Evolutionary conservation across 768 basidiomycete genomes (phyloP), one percentile per base, ranked within the genome.

Genomic region (Phaffia tasmanica): DNA sequence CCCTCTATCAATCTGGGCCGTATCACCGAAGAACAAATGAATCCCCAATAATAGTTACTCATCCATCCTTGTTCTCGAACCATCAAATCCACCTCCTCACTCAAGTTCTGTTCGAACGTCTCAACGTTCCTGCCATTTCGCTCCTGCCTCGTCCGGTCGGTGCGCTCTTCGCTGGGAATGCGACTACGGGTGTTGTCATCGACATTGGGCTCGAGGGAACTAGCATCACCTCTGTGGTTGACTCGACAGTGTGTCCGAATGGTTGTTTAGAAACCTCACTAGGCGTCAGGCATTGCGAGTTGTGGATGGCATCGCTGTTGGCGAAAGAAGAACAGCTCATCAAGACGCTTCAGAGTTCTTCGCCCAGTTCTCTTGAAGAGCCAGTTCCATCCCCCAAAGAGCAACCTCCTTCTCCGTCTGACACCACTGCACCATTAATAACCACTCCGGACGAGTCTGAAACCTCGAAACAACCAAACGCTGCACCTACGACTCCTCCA

Each of bases 71-170:
- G 35, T 81, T 88, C 25, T 82, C 87, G 29, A 82, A 86, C 62
- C 78, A 79, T 48, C 80, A 83, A 11, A 82, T 86, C 75, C 88
- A 92, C 74, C 81, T 81, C 54, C 81, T 86, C 71, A 86, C 85
- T 71, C 89, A 87, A 72, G 81, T 88, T 49, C 89, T 93, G 77
- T 95, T 95, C 72, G 91, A 94, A 74, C 86, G 88, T 29, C 88
- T 93, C 82, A 91, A 92, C 73, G 86, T 87, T 30, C 86, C 92
- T 11, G 88, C 85, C 19, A 83, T 93, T 70, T 82, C 83, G 63
- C 80, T 92, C 70, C 79, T 91, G 59, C 86, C 92, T 65, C 87
- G 89, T 0, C 86, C 91, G 25, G 82, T 91, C 75, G 83, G 88
- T 11, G 88, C 91, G 71, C 78, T 93, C 54, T 93, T 88, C 76